Percentiles rank a stretch among this genome's conserved stretches.
Conservation (phyloP, 441 rosid species). For the Gossypium schwendimanii region DNA sequence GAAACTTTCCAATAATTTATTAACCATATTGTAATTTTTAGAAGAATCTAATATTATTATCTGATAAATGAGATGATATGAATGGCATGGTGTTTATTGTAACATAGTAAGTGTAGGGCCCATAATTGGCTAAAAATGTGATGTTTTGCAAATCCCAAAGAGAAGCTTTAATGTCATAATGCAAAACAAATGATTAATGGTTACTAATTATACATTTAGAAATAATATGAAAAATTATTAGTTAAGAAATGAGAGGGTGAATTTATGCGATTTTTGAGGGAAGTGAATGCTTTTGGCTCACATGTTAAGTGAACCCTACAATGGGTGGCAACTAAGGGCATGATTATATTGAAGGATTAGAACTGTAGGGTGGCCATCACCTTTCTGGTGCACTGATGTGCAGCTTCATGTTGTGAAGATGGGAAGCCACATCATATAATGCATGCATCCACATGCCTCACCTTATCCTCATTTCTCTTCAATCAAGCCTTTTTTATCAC, state of each 20-base stretch:
- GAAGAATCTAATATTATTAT: no score
- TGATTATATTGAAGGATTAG: constrained; percentile 17
- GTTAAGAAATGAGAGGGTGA: background rate
- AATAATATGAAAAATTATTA: background rate
- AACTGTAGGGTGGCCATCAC: constrained; percentile 12
- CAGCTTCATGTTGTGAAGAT: constrained; percentile 22
- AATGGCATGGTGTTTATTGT: background rate
- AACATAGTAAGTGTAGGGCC: background rate
- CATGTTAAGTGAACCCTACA: constrained; percentile 29
- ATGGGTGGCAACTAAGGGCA: constrained; percentile 8
- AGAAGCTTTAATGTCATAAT: background rate
- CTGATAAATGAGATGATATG: background rate
- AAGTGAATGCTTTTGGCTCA: constrained; percentile 2
- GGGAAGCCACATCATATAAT: constrained; percentile 29
- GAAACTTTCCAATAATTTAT: no score
- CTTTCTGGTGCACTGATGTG: constrained; percentile 21
- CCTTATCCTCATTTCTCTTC: background rate
- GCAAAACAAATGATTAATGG: constrained; percentile 6
- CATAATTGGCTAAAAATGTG: background rate
- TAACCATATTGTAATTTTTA: no score
- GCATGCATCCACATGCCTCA: constrained; percentile 17
- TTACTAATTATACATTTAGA: background rate
- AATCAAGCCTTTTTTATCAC: no score
- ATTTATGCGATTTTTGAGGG: background rate
- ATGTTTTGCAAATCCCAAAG: background rate